Evolutionary conservation across 139 green algal genomes (phyloP).

Genomic region (Chlamydomonas sp.): DNA sequence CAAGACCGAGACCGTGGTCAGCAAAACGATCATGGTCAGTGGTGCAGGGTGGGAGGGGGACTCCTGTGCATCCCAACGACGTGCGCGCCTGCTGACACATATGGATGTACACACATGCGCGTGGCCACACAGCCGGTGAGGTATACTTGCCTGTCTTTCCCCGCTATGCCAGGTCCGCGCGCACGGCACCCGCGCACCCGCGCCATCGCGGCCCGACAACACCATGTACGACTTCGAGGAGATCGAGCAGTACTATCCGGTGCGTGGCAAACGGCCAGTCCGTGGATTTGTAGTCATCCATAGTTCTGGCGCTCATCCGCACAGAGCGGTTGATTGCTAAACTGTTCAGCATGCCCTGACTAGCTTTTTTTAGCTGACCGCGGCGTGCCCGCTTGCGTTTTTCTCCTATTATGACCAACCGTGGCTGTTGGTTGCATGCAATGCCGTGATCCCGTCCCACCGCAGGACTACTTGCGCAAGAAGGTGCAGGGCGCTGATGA

Average conservation of each 20-base stretch:
- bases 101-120: neutral
- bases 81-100: neutral
- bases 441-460: no score
- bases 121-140: neutral
- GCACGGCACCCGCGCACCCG: neutral
- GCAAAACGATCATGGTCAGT: slow-evolving; percentile 30
- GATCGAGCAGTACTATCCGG: slow-evolving; percentile 38
- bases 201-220: slow-evolving; percentile 4
- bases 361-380: no score
- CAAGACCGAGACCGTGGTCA: slow-evolving; percentile 22
- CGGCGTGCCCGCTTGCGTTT: no score
- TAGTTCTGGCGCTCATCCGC: no score
- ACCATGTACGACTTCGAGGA: slow-evolving; percentile 36
- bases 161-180: neutral
- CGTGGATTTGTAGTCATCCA: no score
- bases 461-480: slow-evolving; percentile 20
- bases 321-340: no score
- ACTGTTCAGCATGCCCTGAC: no score
- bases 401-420: no score
- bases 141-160: neutral
- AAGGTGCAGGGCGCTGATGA: neutral
- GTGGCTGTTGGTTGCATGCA: no score
- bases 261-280: no score
- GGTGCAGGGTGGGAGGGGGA: slow-evolving; percentile 1
- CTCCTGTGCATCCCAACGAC: neutral